These are phyloP conservation scores for Aspergillus sp. DNA, from an alignment of 2,329 filamentous ascomycete genomes.

Conservation along the genomic window DNA sequence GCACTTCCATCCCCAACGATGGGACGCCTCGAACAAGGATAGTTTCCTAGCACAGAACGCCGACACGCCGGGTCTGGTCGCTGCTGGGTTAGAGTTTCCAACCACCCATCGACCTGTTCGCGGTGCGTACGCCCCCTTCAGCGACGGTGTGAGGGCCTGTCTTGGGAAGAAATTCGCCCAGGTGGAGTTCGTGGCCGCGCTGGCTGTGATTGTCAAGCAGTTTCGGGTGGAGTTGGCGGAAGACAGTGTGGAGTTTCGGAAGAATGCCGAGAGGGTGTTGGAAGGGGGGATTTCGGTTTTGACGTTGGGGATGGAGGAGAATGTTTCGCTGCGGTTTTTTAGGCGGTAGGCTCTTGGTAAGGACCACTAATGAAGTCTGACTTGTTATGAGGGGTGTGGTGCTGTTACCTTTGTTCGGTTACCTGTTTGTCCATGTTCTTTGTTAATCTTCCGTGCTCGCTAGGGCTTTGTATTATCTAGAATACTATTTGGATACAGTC, in stretches of 20 bases:
- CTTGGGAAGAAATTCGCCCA: slow-evolving; percentile 27
- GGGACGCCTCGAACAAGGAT: slow-evolving; percentile 19
- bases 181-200: slow-evolving; percentile 22
- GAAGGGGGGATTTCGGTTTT: slow-evolving; percentile 12
- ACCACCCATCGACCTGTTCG: slow-evolving; percentile 20
- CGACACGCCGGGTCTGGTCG: slow-evolving; percentile 12
- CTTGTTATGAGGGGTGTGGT: too few species aligned
- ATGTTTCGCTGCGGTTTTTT: slow-evolving; percentile 16
- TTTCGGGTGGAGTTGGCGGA: slow-evolving; percentile 16
- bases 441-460: too few species aligned
- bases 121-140: slow-evolving; percentile 22
- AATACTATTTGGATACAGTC: too few species aligned
- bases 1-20: slow-evolving; percentile 15
- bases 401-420: too few species aligned
- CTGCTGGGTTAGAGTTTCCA: slow-evolving; percentile 19
- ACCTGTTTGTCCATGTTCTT: too few species aligned
- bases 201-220: slow-evolving; percentile 14
- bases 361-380: too few species aligned
- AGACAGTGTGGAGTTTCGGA: not conserved
- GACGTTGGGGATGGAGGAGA: slow-evolving; percentile 17
- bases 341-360: slow-evolving; percentile 3
- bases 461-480: too few species aligned
- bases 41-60: slow-evolving; percentile 23
- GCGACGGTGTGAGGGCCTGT: slow-evolving; percentile 22
- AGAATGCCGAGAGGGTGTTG: slow-evolving; percentile 10